A percentile compares a stretch with the other conserved stretches of the same genome.
These are phyloP conservation scores for Cydonia oblonga DNA, from an alignment of 331 rosid species.

Conservation along the genomic window DNA sequence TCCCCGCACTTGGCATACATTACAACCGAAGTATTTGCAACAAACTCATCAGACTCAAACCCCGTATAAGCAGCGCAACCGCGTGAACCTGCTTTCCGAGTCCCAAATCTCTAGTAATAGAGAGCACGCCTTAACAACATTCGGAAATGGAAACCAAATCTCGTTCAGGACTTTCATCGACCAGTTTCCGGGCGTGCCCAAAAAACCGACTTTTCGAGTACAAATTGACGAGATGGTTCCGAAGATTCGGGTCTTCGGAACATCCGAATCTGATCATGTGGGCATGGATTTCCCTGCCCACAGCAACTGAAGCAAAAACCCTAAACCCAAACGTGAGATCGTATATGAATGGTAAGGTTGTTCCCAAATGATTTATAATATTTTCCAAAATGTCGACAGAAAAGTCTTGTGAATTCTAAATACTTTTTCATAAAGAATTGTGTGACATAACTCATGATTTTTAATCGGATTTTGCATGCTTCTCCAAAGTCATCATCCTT, in stretches of 20 bases:
- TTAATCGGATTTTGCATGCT: too few species aligned
- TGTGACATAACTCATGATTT: too few species aligned
- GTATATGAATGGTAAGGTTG: too few species aligned
- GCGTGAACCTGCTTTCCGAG: slow-evolving; percentile 62
- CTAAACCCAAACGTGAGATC: too few species aligned
- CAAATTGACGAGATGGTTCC: slow-evolving; percentile 35
- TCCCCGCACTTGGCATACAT: slow-evolving; percentile 70
- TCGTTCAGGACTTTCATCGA: slow-evolving; percentile 45
- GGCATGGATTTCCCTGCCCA: slow-evolving; percentile 56
- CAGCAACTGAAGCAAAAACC: too few species aligned
- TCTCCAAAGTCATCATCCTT: too few species aligned
- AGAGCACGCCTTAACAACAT: slow-evolving; percentile 73
- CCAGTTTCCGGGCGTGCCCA: slow-evolving; percentile 52
- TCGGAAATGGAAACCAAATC: slow-evolving; percentile 50
- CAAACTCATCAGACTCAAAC: slow-evolving; percentile 66
- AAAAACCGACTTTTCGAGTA: slow-evolving; percentile 41
- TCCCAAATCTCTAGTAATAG: slow-evolving; percentile 34
- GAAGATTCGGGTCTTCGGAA: slow-evolving; percentile 27
- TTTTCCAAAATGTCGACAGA: too few species aligned
- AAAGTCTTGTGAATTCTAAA: too few species aligned
- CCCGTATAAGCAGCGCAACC: slow-evolving; percentile 43
- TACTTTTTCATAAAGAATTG: too few species aligned
- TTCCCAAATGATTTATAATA: too few species aligned
- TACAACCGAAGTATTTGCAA: slow-evolving; percentile 65
- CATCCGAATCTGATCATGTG: slow-evolving; percentile 52